Evolutionary conservation across 352 stramenopile genomes (phyloP), one percentile per base, ranked within the genome.

Genomic region (Phytophthora lateralis): DNA sequence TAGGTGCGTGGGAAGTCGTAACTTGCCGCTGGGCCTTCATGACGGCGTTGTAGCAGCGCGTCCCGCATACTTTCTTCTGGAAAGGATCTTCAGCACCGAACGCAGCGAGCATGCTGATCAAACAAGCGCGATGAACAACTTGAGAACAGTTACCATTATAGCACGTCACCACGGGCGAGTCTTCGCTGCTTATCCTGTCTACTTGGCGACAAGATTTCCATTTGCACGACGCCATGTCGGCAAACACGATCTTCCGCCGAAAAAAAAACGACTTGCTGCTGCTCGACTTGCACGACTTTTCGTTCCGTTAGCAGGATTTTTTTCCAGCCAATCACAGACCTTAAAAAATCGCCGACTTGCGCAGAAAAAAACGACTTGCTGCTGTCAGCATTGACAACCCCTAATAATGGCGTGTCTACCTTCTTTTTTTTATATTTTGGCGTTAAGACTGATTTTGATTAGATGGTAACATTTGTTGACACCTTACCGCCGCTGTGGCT

Each of bases 31-130:
- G 24, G 8, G 15, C 38, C 27, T 58, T 58, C 17, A 41, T 41
- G n/a, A 58, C 8, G 15, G 50, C 24, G 14, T 56, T 56, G 15
- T 47, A 56, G 35, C 49, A 56, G 21, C 35, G 38, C 14, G 49
- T 58, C 8, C 39, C 26, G n/a, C 37, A 58, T 9, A 32, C 24
- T 27, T 7, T 20, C 15, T 26, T 26, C 12, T 46, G 6, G 17
- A 47, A 48, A 2, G 30, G 1, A 34, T 32, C 11, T 6, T 17
- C 17, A 8, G n/a, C 38, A 32, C 26, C 50, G 17, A 49, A 58
- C 8, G 10, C 38, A 32, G 15, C 50, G n/a, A 58, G 49, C 26
- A 57, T 57, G 26, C 49, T 57, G 15, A 10, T 41, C 8, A 30
- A 47, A 29, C 49, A 57, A 39, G 49, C 38, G 17, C 32, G 30